Evolutionary conservation across 345 rosid genomes (phyloP).

Genomic region (Euphorbia peplus): DNA sequence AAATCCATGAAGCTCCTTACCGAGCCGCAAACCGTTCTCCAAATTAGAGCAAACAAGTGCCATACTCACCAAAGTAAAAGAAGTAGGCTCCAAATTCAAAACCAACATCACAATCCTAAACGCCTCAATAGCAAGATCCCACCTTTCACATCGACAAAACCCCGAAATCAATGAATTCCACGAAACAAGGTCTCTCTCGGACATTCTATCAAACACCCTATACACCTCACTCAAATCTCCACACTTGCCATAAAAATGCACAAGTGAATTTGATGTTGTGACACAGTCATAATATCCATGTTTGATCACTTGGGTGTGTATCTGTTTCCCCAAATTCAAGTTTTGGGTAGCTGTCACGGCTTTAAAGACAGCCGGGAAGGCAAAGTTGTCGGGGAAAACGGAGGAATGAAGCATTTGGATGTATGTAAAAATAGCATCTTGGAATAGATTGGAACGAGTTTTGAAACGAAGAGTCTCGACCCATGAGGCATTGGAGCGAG

Average conservation of each 20-base stretch:
- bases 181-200: constrained; percentile 73
- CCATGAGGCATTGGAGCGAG: constrained; percentile 54
- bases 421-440: constrained; percentile 62
- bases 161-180: constrained; percentile 83
- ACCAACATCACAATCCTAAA: constrained; percentile 68
- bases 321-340: constrained; percentile 57
- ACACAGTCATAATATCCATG: constrained; percentile 53
- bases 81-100: constrained; percentile 61
- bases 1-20: constrained; percentile 73
- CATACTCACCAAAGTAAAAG: constrained; percentile 78
- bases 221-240: constrained; percentile 47
- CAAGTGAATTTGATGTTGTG: constrained; percentile 65
- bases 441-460: constrained; percentile 54
- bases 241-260: constrained; percentile 67
- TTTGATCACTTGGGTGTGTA: constrained; percentile 77
- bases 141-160: constrained; percentile 54
- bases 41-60: constrained; percentile 73
- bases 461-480: constrained; percentile 54
- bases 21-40: constrained; percentile 48
- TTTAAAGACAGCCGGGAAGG: constrained; percentile 73
- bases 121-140: constrained; percentile 64
- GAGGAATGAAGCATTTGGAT: constrained; percentile 49
- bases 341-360: constrained; percentile 56
- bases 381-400: constrained; percentile 57
- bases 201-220: constrained; percentile 73